Evolutionary conservation across 2,329 filamentous ascomycete species (phyloP).

Genomic region (Paraphoma chrysanthemicola): DNA sequence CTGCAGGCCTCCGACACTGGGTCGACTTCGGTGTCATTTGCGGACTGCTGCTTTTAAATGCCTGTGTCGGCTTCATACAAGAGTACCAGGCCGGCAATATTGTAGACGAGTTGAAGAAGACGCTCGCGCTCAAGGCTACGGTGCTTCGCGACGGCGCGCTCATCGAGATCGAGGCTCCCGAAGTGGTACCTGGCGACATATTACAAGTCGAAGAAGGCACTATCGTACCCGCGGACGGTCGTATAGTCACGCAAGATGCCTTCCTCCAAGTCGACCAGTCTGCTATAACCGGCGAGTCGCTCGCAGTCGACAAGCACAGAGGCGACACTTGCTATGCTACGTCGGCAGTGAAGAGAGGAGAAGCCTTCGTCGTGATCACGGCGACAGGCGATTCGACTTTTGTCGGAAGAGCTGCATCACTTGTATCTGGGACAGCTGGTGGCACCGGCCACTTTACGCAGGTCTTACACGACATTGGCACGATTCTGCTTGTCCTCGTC

Average conservation of each 20-base stretch:
- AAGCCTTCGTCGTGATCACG: constrained; percentile 82
- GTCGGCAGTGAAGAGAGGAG: constrained; percentile 88
- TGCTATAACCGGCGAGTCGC: constrained; percentile 88
- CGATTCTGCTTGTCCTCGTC: constrained; percentile 79
- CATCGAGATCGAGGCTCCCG: constrained; percentile 79
- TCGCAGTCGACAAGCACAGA: constrained; percentile 87
- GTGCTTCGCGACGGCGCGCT: constrained; percentile 82
- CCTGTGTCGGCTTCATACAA: constrained; percentile 84
- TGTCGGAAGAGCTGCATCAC: constrained; percentile 85
- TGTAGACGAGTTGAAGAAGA: constrained; percentile 90
- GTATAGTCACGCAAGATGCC: constrained; percentile 81
- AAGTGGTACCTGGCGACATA: constrained; percentile 90
- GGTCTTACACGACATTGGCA: constrained; percentile 87
- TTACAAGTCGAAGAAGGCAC: constrained; percentile 89
- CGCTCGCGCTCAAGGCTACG: constrained; percentile 83
- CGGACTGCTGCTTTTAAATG: constrained; percentile 82
- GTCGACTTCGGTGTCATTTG: constrained; percentile 94
- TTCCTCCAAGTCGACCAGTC: constrained; percentile 93
- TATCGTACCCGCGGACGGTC: constrained; percentile 88
- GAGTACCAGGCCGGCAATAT: constrained; percentile 91
- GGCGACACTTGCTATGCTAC: constrained; percentile 84
- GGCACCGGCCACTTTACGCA: constrained; percentile 89
- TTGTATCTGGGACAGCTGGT: constrained; percentile 77
- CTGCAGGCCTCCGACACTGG: constrained; percentile 86
- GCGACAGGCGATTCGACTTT: constrained; percentile 89